Base-by-base conservation (phyloP, 805 yeast genomes). In the Lipomyces kockii region DNA sequence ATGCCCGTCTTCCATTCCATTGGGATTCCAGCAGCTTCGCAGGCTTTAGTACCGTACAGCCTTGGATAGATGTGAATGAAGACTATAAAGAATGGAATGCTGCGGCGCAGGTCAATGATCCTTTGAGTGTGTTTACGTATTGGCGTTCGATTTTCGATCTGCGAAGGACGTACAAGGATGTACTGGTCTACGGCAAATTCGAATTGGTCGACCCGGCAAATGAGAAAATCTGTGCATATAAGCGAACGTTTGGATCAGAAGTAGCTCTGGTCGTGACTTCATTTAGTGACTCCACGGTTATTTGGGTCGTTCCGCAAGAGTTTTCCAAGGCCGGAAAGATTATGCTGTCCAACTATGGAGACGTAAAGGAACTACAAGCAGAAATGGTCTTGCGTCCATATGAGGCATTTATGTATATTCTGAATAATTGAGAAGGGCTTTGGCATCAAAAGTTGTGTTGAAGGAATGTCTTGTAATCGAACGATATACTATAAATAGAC, bases 21-120 rank as follows among this genome's bases (percentile, higher is more conserved):
- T 84, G 87, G 87, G 79, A 78, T 64, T 74, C 74, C 62, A 71
- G 79, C 0, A 76, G 70, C 12, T 68, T 81, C 66, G 86, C 63
- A 29, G 63, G 66, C 8, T 63, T 63, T 46, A 63, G 66, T n/a
- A 46, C 63, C 17, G 66, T 60, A 9, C 35, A 58, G 37, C 66
- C 87, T 25, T 86, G 89, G 89, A 84, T 82, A 77, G 77, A 78
- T 67, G 82, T 82, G 70, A 83, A 84, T 73, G 86, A 83, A 67
- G 81, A 82, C 73, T 85, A 82, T 77, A 76, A 75, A 66, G 81
- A 80, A 62, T 79, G 84, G 71, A 85, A 85, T 68, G 87, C 80
- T 34, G 82, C 78, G 2, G 74, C 80, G 2, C 86, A 85, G 74
- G 71, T 76, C 20, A 67, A 78, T 60, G 85, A 84, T 74, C 81